Evolutionary conservation across 768 basidiomycete species (phyloP).

Genomic region (Phaffia tasmanica): DNA sequence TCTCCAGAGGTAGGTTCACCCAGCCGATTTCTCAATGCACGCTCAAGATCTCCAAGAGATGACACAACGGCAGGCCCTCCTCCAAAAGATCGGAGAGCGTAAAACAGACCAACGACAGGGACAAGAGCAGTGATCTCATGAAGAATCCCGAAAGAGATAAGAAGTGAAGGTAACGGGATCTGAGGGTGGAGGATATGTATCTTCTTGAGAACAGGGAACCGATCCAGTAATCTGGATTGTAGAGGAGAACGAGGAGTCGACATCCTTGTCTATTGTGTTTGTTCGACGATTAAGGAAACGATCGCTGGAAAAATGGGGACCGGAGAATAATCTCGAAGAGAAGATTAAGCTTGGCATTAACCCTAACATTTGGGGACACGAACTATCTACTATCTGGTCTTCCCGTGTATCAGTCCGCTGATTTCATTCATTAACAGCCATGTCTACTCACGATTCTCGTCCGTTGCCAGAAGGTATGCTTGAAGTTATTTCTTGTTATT

Average conservation of each 20-base stretch:
- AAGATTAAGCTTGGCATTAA: too few relatives aligned
- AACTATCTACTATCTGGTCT: too few relatives aligned
- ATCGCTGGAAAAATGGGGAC: too few relatives aligned
- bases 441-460: too few relatives aligned
- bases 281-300: too few relatives aligned
- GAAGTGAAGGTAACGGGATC: conserved; percentile 62
- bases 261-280: too few relatives aligned
- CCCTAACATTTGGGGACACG: too few relatives aligned
- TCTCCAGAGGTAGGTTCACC: conserved; percentile 9
- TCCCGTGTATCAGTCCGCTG: too few relatives aligned
- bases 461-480: too few relatives aligned
- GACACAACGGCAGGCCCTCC: conserved; percentile 57
- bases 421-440: too few relatives aligned
- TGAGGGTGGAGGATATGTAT: conserved; percentile 20
- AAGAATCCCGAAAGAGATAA: conserved; percentile 65
- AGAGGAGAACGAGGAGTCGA: conserved; percentile 1
- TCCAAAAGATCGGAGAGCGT: conserved; percentile 53
- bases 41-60: conserved; percentile 26
- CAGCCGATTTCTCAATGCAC: conserved; percentile 8
- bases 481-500: too few relatives aligned
- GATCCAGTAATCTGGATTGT: conserved; percentile 17
- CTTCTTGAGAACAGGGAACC: conserved; percentile 12
- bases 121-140: conserved; percentile 76
- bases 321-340: too few relatives aligned
- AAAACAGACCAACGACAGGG: conserved; percentile 65